Base-by-base conservation (phyloP, 192 early-diverging fungal species). In the Diversispora epigaea region DNA sequence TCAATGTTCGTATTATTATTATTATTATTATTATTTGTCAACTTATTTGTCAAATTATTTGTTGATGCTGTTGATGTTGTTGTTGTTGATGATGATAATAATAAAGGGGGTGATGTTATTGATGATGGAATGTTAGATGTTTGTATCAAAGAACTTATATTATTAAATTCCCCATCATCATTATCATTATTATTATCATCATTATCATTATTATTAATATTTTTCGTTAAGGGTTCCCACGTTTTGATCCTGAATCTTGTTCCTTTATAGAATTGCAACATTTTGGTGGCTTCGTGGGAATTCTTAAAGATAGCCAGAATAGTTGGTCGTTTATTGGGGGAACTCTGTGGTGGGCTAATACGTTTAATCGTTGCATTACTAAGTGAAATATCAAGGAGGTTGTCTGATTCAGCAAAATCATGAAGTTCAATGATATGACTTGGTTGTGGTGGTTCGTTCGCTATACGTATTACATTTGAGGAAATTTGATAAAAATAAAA, bases 401-500 rank as follows among this genome's bases (percentile, higher is more conserved):
- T 15, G 21, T 71, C 70, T 2, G 54, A 47, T 41, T 71, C 70
- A 71, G 17, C 55, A 57, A 71, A 71, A 57, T 54, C 49, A 22
- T 71, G 57, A 19, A 71, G 55, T 57, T 71, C 70, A 22, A 71
- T 21, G 15, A 71, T 71, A 25, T 71, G 70, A 57, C 44, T 45
- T 71, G 70, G 70, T 54, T 71, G 52, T 43, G 52, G 70, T 17
- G 70, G 70, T 71, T 71, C 55, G 41, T 71, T 71, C 15, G 70
- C 70, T 71, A 21, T 14, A 71, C 15, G n/a, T n/a, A 9, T 40
- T 41, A 45, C 39, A 65, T 41, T 45, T 6, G 4, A 2, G n/a
- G 15, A 32, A 63, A 14, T 40, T 66, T 9, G 1, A 32, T 66
- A 43, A 14, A 9, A 46, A 66, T 66, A 19, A 3, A 63, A 65